Percentiles rank a stretch among this genome's conserved stretches.
Conservation (phyloP, 148 eudicot genomes). For the Amaranthus hypochondriacus region DNA sequence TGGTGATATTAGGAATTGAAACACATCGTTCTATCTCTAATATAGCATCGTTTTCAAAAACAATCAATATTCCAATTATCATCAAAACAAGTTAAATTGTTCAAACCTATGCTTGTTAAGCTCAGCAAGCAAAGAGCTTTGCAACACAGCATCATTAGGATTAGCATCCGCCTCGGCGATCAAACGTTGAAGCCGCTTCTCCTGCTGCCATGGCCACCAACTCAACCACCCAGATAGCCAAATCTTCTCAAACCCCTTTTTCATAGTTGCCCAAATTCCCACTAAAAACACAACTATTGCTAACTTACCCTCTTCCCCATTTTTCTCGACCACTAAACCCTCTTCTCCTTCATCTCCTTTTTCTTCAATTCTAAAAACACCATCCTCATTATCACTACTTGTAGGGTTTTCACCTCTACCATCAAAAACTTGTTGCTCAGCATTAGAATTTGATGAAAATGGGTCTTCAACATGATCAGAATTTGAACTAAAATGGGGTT, state of each 20-base stretch:
- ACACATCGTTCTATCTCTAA: too few relatives aligned
- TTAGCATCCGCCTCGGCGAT: conserved; percentile 72
- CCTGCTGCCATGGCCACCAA: conserved; percentile 84
- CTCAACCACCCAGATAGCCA: conserved; percentile 57
- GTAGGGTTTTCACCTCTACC: conserved; percentile 11
- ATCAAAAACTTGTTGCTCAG: background rate
- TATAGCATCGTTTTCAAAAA: too few relatives aligned
- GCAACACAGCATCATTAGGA: conserved; percentile 71
- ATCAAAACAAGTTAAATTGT: background rate
- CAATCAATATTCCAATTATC: background rate
- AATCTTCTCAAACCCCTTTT: conserved; percentile 42
- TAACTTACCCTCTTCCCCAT: conserved; percentile 23
- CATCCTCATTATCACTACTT: conserved; percentile 3
- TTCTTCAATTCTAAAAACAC: conserved; percentile 8
- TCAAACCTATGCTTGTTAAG: conserved; percentile 79
- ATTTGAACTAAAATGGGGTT: conserved; percentile 21
- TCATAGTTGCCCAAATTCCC: conserved; percentile 51
- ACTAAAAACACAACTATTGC: conserved; percentile 55
- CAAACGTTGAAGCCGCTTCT: conserved; percentile 55
- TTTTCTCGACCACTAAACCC: conserved; percentile 17
- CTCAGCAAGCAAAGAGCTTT: conserved; percentile 67
- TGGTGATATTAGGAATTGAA: too few relatives aligned
- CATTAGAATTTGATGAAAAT: conserved; percentile 11
- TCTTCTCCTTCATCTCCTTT: conserved; percentile 6
- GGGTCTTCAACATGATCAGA: conserved; percentile 14